phyloP scores from a whole-genome alignment of 768 basidiomycete genomes.

The Boletus fagicola region DNA sequence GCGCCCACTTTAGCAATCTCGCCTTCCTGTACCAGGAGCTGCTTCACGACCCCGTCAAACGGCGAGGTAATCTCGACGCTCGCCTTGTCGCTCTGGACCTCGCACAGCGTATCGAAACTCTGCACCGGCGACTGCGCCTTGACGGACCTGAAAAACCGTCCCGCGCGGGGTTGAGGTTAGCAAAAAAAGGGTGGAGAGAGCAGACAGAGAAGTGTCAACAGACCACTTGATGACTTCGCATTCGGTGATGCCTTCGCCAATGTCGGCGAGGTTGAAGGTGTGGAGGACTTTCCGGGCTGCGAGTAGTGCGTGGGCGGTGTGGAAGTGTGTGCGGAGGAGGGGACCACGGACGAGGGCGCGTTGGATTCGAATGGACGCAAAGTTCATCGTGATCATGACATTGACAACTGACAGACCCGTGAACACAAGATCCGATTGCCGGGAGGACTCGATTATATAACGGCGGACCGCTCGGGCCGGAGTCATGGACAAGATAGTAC shows the following conservation, averaged over 20 bases:
- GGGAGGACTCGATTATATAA: background rate
- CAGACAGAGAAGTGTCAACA: conserved; percentile 22
- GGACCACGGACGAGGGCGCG: conserved; percentile 27
- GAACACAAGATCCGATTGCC: background rate
- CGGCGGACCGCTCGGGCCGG: too few species aligned
- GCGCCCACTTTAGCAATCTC: conserved; percentile 81
- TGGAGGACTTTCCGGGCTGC: conserved; percentile 42
- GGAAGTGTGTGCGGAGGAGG: conserved; percentile 36
- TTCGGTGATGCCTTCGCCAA: conserved; percentile 90
- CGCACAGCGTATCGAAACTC: conserved; percentile 73
- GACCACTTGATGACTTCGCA: conserved; percentile 88
- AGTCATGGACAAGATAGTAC: too few species aligned
- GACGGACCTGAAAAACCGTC: conserved; percentile 51
- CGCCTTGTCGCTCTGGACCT: conserved; percentile 89
- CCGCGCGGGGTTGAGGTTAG: background rate
- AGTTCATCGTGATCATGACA: conserved; percentile 5
- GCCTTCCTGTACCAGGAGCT: conserved; percentile 75
- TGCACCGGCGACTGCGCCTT: conserved; percentile 49
- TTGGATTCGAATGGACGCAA: conserved; percentile 14
- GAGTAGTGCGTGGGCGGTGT: conserved; percentile 32
- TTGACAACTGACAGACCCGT: background rate
- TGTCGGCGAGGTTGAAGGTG: conserved; percentile 77
- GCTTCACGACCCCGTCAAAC: conserved; percentile 70
- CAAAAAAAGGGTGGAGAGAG: conserved; percentile 6
- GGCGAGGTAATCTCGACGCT: conserved; percentile 90